These are phyloP conservation scores for Lactarius akahatsu DNA, from an alignment of 768 basidiomycete genomes.

Conservation along the genomic window DNA sequence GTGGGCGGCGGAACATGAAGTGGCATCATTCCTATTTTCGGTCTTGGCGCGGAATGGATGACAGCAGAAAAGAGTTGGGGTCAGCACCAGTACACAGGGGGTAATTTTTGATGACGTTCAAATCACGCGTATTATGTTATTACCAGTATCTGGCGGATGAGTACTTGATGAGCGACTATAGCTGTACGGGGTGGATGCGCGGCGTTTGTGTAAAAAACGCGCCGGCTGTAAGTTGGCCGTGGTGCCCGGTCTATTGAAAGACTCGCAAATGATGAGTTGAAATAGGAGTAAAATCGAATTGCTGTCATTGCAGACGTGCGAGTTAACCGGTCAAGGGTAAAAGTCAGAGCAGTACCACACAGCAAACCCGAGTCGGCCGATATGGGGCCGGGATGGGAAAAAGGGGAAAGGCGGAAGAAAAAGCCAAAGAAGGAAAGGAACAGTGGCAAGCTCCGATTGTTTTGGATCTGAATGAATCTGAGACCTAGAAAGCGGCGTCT, in stretches of 20 bases:
- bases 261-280: neutral
- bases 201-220: constrained; percentile 16
- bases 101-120: constrained; percentile 16
- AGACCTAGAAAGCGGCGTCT: neutral
- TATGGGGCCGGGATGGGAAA: constrained; percentile 3
- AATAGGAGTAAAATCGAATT: neutral
- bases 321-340: no score
- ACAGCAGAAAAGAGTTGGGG: neutral
- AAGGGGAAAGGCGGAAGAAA: neutral
- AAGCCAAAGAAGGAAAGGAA: neutral
- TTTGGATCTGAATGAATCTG: constrained; percentile 16
- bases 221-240: neutral
- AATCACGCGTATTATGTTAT: constrained; percentile 15
- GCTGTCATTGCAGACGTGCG: no score
- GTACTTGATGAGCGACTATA: neutral
- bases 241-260: neutral
- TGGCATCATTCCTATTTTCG: constrained; percentile 5
- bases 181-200: neutral
- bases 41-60: neutral
- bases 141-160: neutral
- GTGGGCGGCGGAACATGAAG: neutral
- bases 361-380: neutral
- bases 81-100: neutral
- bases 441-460: constrained; percentile 19
- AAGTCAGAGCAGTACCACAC: neutral